Evolutionary conservation across 345 rosid species (phyloP).

Genomic region (Reutealis trisperma): DNA sequence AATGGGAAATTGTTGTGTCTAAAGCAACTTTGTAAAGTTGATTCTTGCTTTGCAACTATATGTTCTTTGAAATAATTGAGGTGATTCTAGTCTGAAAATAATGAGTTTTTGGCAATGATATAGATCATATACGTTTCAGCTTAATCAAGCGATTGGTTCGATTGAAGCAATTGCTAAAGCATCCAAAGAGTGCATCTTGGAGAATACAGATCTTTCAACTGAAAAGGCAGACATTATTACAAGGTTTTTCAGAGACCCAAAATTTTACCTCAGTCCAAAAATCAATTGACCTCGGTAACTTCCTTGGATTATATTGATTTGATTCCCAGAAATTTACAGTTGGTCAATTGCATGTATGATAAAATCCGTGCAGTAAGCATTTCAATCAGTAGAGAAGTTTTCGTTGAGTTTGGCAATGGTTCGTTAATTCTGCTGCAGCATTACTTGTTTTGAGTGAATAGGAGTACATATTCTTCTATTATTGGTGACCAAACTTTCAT

Average conservation of each 20-base stretch:
- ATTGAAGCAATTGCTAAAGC: slow-evolving; percentile 82
- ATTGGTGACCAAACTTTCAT: background rate
- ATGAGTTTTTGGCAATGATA: no score
- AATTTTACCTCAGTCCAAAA: slow-evolving; percentile 67
- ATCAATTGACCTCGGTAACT: slow-evolving; percentile 37
- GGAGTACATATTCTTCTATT: background rate
- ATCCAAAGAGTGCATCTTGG: slow-evolving; percentile 67
- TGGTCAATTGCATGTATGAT: background rate
- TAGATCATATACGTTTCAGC: slow-evolving; percentile 39
- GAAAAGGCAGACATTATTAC: slow-evolving; percentile 67
- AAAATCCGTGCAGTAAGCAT: background rate
- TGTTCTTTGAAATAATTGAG: background rate
- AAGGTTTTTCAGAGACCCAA: slow-evolving; percentile 75
- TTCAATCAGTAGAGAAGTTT: background rate
- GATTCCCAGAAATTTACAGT: background rate
- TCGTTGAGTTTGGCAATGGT: background rate
- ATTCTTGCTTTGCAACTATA: background rate
- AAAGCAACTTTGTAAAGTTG: background rate
- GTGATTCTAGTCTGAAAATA: background rate
- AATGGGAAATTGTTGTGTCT: background rate
- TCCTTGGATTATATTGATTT: background rate
- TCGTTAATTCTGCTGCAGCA: background rate
- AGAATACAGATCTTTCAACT: slow-evolving; percentile 79
- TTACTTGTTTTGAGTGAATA: background rate
- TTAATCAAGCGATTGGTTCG: slow-evolving; percentile 87